A percentile compares a stretch with the other conserved stretches of the same genome.
Evolutionary conservation across 805 yeast species (phyloP).

Genomic region (Metschnikowia rubicola): DNA sequence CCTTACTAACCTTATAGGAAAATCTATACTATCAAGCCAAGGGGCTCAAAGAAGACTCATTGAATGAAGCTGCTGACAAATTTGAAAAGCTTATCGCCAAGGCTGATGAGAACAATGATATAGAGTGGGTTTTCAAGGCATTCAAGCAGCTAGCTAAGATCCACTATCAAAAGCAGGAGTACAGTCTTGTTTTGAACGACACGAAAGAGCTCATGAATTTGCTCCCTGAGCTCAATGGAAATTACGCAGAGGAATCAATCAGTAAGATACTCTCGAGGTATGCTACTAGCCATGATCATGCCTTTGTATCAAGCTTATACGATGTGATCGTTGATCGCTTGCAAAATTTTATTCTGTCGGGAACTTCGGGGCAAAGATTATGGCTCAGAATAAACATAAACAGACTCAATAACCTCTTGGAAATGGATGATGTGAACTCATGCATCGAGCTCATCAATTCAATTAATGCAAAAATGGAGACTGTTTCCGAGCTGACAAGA

Average conservation of each 20-base stretch:
- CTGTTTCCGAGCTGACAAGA: conserved; percentile 42
- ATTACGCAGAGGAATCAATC: conserved; percentile 39
- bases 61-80: conserved; percentile 5
- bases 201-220: conserved; percentile 23
- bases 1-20: conserved; percentile 24
- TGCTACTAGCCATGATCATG: conserved; percentile 24
- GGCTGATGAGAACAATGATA: conserved; percentile 22
- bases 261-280: conserved; percentile 34
- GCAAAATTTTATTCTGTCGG: conserved; percentile 17
- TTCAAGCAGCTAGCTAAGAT: conserved; percentile 42
- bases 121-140: conserved; percentile 38
- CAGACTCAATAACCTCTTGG: conserved; percentile 36
- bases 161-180: conserved; percentile 22
- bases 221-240: conserved; percentile 28
- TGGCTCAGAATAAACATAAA: conserved; percentile 48
- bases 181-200: conserved; percentile 21
- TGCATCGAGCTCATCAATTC: conserved; percentile 33
- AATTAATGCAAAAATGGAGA: conserved; percentile 37
- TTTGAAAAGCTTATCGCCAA: conserved; percentile 18
- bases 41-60: conserved; percentile 32
- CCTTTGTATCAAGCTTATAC: conserved; percentile 30
- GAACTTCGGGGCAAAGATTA: conserved; percentile 29
- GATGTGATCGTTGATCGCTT: conserved; percentile 29
- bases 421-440: conserved; percentile 26
- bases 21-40: conserved; percentile 37